Evolutionary conservation across 2,329 filamentous ascomycete genomes (phyloP).

Genomic region (Trichophyton mentagrophytes): DNA sequence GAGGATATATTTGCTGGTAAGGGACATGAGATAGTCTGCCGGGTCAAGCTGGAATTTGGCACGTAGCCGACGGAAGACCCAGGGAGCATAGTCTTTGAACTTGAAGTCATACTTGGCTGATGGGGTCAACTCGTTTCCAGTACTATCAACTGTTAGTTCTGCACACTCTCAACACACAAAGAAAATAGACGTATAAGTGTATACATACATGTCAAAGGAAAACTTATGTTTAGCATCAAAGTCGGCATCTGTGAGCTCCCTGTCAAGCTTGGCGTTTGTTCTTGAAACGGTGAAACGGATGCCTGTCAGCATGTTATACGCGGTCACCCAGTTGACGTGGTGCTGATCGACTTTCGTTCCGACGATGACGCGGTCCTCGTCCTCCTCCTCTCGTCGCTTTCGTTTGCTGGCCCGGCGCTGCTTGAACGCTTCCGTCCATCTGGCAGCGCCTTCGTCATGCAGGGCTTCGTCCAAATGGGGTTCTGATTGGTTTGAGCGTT

Average conservation of each 20-base stretch:
- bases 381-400: constrained; percentile 73
- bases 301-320: constrained; percentile 98
- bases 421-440: constrained; percentile 86
- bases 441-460: constrained; percentile 77
- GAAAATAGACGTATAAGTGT: not conserved
- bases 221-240: constrained; percentile 94
- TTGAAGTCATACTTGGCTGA: constrained; percentile 99
- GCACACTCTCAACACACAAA: too few species aligned
- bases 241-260: constrained; percentile 77
- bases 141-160: constrained; percentile 42
- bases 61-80: constrained; percentile 91
- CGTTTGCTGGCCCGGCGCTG: constrained; percentile 84
- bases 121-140: constrained; percentile 90
- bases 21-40: constrained; percentile 93
- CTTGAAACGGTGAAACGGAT: constrained; percentile 94
- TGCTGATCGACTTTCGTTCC: constrained; percentile 96
- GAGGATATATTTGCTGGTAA: constrained; percentile 96
- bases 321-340: constrained; percentile 93
- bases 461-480: constrained; percentile 68
- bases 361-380: constrained; percentile 78
- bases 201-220: constrained; percentile 85
- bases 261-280: constrained; percentile 92
- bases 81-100: constrained; percentile 99
- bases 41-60: constrained; percentile 82
- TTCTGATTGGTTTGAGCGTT: constrained; percentile 75